phyloP scores from a whole-genome alignment of 1,284 basidiomycete species.

The Boletus subluridellus region DNA sequence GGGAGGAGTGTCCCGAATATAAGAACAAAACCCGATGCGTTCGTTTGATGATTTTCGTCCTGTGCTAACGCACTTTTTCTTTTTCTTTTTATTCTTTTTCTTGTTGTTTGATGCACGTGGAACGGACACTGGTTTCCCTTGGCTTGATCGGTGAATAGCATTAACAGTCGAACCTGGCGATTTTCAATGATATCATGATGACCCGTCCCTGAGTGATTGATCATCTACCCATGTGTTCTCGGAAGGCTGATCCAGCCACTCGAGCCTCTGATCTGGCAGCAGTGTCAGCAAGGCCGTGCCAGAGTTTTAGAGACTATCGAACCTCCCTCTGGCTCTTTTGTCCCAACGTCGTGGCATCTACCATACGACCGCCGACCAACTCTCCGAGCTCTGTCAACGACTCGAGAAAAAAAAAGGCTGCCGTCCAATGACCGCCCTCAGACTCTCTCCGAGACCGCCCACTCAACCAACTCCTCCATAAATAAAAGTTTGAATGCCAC shows the following conservation, averaged over 20 bases:
- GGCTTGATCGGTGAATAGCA: conserved; percentile 3
- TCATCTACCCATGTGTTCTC: not conserved
- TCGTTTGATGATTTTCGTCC: not conserved
- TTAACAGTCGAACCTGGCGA: not conserved
- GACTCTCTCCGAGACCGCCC: not conserved
- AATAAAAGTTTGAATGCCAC: not conserved
- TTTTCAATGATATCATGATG: not conserved
- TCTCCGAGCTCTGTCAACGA: not conserved
- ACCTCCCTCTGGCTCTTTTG: too few relatives aligned
- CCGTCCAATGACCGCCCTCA: not conserved
- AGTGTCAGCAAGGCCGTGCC: not conserved
- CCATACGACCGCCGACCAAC: not conserved
- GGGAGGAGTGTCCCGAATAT: not conserved
- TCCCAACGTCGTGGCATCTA: not conserved
- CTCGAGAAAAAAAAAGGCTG: not conserved
- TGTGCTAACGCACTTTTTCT: not conserved
- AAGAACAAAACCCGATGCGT: not conserved
- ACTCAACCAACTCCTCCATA: too few relatives aligned
- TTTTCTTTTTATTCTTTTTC: not conserved
- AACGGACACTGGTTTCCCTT: not conserved
- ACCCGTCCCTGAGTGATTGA: not conserved
- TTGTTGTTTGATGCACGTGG: not conserved
- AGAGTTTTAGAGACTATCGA: not conserved
- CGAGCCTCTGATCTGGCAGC: not conserved
- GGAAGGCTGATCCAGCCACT: not conserved